phyloP scores from a whole-genome alignment of 2,329 filamentous ascomycete genomes.

The Dendrostoma leiphaemia region DNA sequence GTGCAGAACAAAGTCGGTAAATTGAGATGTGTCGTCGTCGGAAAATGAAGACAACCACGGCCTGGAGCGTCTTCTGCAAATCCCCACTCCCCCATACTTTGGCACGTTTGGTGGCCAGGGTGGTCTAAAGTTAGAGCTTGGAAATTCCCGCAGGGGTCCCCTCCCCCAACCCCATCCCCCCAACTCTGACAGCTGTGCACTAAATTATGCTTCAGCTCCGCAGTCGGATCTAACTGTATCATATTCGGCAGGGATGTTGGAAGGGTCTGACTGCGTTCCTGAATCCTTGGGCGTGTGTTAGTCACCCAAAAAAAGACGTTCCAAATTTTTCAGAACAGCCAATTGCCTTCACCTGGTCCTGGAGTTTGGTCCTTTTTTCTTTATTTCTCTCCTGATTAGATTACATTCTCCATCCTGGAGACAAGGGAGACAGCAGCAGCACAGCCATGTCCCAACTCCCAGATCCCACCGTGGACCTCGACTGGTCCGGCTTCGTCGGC shows the following conservation, averaged over 20 bases:
- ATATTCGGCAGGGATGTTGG: slow-evolving; percentile 11
- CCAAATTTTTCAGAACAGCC: slow-evolving; percentile 7
- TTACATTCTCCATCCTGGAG: background rate
- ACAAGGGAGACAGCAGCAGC: background rate
- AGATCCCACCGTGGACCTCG: slow-evolving; percentile 65
- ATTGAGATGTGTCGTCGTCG: no score
- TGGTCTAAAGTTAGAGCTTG: no score
- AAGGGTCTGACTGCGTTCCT: slow-evolving; percentile 3
- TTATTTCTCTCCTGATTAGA: no score
- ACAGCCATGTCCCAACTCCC: slow-evolving; percentile 39
- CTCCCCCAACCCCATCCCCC: no score
- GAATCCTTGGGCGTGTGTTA: slow-evolving; percentile 10
- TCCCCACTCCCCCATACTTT: no score
- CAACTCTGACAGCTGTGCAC: no score
- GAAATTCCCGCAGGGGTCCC: no score
- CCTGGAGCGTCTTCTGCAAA: no score
- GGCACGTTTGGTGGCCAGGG: no score
- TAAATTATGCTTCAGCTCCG: slow-evolving; percentile 7
- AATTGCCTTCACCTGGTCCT: slow-evolving; percentile 3
- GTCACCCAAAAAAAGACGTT: background rate
- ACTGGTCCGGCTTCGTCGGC: slow-evolving; percentile 64
- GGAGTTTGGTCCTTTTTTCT: background rate
- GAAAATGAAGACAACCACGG: no score
- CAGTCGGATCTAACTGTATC: slow-evolving; percentile 12
- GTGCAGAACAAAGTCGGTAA: no score